Conservation (phyloP, 2,329 filamentous ascomycete genomes). For the Aureobasidium sp. region DNA sequence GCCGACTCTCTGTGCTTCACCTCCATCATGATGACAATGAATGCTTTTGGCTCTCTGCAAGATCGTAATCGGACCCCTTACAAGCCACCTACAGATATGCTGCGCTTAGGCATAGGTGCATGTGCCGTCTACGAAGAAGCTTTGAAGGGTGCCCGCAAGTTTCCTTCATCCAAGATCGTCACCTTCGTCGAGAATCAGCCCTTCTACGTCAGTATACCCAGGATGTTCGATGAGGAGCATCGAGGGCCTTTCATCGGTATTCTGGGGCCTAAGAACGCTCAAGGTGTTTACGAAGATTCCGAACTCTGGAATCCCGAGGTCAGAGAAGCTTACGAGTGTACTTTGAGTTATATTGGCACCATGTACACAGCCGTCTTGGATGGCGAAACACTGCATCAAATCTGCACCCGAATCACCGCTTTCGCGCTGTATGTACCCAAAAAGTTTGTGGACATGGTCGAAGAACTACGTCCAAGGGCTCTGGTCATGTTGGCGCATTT, state of each 20-base stretch:
- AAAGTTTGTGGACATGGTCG: conserved; percentile 24
- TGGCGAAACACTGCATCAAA: conserved; percentile 19
- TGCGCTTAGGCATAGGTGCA: conserved; percentile 23
- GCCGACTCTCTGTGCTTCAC: conserved; percentile 20
- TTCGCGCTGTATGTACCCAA: conserved; percentile 25
- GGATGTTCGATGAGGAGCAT: conserved; percentile 18
- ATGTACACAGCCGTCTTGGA: conserved; percentile 19
- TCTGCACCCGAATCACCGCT: conserved; percentile 24
- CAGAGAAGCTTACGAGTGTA: conserved; percentile 20
- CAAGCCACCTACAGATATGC: conserved; percentile 24
- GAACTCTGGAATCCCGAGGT: conserved; percentile 16
- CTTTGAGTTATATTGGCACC: conserved; percentile 22
- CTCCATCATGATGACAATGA: conserved; percentile 22
- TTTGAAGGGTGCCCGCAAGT: conserved; percentile 17
- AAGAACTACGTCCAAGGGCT: conserved; percentile 25
- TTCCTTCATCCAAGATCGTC: conserved; percentile 12
- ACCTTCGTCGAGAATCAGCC: conserved; percentile 3
- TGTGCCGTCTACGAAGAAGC: conserved; percentile 20
- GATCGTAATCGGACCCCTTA: conserved; percentile 21
- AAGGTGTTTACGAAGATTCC: not conserved
- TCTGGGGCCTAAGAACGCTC: conserved; percentile 12
- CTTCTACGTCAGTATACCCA: conserved; percentile 15
- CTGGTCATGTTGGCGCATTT: conserved; percentile 27
- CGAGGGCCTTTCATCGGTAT: conserved; percentile 17
- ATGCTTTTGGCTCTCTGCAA: conserved; percentile 22